Evolutionary conservation across 805 yeast species (phyloP), one percentile per base, ranked within the genome.

Genomic region (Yamadazyma akitaensis): DNA sequence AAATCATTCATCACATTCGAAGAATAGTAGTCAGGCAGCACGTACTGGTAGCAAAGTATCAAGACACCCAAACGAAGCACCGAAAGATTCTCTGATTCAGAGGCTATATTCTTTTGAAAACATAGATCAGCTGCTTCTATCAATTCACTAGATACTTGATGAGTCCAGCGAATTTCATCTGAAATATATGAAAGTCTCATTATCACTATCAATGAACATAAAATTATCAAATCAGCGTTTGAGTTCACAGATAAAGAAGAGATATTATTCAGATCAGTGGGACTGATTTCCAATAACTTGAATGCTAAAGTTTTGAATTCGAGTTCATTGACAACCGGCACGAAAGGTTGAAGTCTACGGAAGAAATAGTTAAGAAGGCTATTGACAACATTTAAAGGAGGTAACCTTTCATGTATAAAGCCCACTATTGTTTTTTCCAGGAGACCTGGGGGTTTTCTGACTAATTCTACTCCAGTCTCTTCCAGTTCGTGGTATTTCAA

Each of bases 321-420:
- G 2, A 49, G 53, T 48, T 70, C 67, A 50, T 75, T 78, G 14
- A 78, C 35, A 39, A 59, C 73, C 1, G 81, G 81, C 57, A 67
- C 62, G 50, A 67, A 73, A 1, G 80, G 76, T 52, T 73, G 72
- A 5, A 77, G 53, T 51, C 59, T 59, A 14, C 57, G 53, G 57
- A 75, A 76, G 53, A 68, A 78, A 3, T 80, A 65, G 48, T 81
- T 79, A 21, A 84, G 63, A 38, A 81, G 65, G 41, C 72, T 56
- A 78, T 85, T 78, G 9, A 83, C 70, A 1, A 79, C 70, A 46
- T 68, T 71, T 52, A 77, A 75, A 24, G 67, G 71, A 0, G 90
- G 89, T 41, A 84, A 51, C 2, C 70, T 56, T 21, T 66, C 61
- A 45, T 6, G 19, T 11, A 37, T 16, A n/a, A 12, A 21, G 6